Evolutionary conservation across 257 asterid species (phyloP).

Genomic region (Eucommia ulmoides): DNA sequence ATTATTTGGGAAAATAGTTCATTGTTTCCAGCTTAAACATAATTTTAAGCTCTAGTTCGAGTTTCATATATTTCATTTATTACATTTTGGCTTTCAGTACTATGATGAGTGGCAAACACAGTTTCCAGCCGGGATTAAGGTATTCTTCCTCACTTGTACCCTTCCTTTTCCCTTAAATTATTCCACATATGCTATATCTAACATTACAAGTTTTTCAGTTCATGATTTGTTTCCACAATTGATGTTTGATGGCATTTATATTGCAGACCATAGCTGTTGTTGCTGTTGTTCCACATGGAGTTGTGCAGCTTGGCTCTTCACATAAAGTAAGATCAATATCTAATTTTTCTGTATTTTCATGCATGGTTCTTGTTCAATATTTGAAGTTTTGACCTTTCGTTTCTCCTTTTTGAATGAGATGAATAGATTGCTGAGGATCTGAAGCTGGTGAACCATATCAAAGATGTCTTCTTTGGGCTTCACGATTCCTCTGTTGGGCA

Average conservation of each 20-base stretch:
- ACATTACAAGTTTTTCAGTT: too few relatives aligned
- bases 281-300: conserved; percentile 1
- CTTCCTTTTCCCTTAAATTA: too few relatives aligned
- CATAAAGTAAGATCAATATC: conserved; percentile 2
- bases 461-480: background rate
- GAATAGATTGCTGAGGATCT: background rate
- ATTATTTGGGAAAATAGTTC: too few relatives aligned
- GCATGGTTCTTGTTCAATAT: too few relatives aligned
- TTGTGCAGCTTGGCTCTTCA: conserved; percentile 1
- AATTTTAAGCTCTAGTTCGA: too few relatives aligned
- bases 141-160: background rate
- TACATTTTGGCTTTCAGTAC: background rate
- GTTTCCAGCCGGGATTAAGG: conserved; percentile 1
- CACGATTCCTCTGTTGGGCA: background rate
- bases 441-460: background rate
- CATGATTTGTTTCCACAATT: too few relatives aligned
- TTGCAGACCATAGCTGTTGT: conserved; percentile 1
- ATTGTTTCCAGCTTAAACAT: too few relatives aligned
- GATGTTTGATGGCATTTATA: too few relatives aligned
- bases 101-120: background rate
- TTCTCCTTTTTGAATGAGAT: background rate
- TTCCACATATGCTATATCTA: too few relatives aligned
- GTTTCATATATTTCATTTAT: background rate
- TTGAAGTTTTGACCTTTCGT: too few relatives aligned
- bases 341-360: too few relatives aligned